Conservation (phyloP, 2,329 filamentous ascomycete genomes). For the Raffaelea ambrosiae region DNA sequence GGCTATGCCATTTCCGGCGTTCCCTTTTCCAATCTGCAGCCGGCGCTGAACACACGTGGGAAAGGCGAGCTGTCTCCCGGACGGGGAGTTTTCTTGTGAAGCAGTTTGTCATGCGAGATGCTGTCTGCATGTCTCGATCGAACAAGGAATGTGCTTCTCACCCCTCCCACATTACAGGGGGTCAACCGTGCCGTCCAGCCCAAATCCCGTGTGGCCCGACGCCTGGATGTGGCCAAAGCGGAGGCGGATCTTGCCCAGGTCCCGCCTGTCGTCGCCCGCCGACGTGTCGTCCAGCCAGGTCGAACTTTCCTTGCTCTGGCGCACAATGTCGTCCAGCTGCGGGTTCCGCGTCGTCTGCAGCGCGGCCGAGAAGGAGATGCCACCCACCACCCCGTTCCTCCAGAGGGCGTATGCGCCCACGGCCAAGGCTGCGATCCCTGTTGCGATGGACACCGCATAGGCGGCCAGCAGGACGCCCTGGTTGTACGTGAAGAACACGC, state of each 20-base stretch:
- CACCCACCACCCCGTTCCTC: conserved; percentile 20
- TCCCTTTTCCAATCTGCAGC: too few relatives aligned
- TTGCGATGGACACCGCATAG: conserved; percentile 64
- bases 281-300: too few relatives aligned
- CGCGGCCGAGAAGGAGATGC: conserved; percentile 4
- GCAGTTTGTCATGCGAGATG: too few relatives aligned
- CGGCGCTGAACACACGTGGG: too few relatives aligned
- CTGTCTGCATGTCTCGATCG: too few relatives aligned
- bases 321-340: neutral
- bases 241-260: conserved; percentile 3
- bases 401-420: conserved; percentile 27
- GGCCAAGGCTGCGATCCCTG: conserved; percentile 23
- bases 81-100: too few relatives aligned
- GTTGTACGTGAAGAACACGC: conserved; percentile 5
- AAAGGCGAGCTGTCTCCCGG: too few relatives aligned
- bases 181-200: conserved; percentile 10
- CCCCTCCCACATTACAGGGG: neutral
- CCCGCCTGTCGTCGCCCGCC: too few relatives aligned
- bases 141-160: too few relatives aligned
- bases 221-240: conserved; percentile 5
- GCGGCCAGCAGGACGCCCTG: conserved; percentile 50
- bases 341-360: conserved; percentile 7
- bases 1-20: too few relatives aligned
- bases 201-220: conserved; percentile 18
- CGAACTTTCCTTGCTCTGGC: neutral